Conservation (phyloP, 1,139 yeast genomes). For the Eremothecium gossypii region DNA sequence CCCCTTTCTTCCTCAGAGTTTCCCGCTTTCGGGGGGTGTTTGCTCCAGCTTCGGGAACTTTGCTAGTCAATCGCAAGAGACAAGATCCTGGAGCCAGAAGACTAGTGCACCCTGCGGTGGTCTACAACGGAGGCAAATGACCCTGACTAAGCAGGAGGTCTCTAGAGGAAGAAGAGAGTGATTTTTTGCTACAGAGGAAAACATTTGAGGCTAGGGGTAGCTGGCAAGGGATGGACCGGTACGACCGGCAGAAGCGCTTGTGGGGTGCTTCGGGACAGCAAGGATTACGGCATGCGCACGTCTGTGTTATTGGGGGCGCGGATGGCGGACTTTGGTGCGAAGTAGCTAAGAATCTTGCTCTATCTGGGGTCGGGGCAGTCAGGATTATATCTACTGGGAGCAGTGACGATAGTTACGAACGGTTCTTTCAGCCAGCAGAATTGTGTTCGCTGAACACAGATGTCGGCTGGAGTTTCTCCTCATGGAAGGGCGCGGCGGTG, state of each 20-base stretch:
- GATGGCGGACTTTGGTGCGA: conserved; percentile 52
- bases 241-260: conserved; percentile 80
- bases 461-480: not conserved
- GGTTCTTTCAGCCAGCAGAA: conserved; percentile 1
- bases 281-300: conserved; percentile 46
- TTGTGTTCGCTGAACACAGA: not conserved
- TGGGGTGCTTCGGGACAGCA: conserved; percentile 81
- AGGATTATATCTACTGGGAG: conserved; percentile 45
- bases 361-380: conserved; percentile 70
- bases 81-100: too few species aligned
- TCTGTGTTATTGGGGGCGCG: conserved; percentile 52
- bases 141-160: too few species aligned
- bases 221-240: conserved; percentile 33
- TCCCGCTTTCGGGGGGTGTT: too few species aligned
- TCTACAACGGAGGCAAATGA: too few species aligned
- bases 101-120: too few species aligned
- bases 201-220: too few species aligned
- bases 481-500: not conserved
- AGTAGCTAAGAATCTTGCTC: conserved; percentile 62
- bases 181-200: too few species aligned
- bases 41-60: too few species aligned
- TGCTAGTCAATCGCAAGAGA: too few species aligned
- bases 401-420: not conserved
- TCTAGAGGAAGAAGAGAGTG: too few species aligned
- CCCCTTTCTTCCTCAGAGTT: too few species aligned